A percentile compares a stretch with the other conserved stretches of the same genome.
Evolutionary conservation across 345 rosid species (phyloP).

Genomic region (Acer campestre): DNA sequence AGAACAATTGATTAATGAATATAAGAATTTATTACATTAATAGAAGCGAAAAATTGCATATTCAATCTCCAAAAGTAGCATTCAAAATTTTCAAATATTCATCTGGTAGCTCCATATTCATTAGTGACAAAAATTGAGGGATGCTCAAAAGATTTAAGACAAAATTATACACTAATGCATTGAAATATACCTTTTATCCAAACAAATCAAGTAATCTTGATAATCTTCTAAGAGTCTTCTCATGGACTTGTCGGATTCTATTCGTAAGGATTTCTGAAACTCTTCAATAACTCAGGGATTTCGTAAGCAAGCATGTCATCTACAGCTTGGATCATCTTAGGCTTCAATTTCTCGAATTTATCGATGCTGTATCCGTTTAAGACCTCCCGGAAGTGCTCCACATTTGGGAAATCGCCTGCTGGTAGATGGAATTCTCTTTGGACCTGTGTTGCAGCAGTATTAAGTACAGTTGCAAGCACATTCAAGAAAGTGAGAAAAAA

Average conservation of each 20-base stretch:
- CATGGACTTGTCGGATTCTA: slow-evolving; percentile 16
- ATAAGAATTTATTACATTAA: background rate
- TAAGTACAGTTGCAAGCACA: too few species aligned
- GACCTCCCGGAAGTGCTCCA: slow-evolving; percentile 72
- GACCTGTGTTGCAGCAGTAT: slow-evolving; percentile 45
- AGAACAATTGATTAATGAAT: background rate
- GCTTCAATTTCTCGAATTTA: slow-evolving; percentile 82
- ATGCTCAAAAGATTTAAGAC: background rate
- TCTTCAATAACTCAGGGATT: slow-evolving; percentile 82
- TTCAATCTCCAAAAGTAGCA: background rate
- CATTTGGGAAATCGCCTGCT: slow-evolving; percentile 79
- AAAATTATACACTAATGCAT: background rate
- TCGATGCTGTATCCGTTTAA: slow-evolving; percentile 75
- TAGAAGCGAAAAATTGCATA: background rate
- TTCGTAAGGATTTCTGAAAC: slow-evolving; percentile 80
- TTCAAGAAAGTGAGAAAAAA: too few species aligned
- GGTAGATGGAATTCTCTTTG: slow-evolving; percentile 85
- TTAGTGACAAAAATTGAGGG: background rate
- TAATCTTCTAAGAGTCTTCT: background rate
- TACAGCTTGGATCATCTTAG: slow-evolving; percentile 83
- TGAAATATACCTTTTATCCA: background rate
- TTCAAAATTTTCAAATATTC: background rate
- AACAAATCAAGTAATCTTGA: background rate
- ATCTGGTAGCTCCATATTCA: background rate
- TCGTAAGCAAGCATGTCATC: slow-evolving; percentile 94